Evolutionary conservation across 1,284 basidiomycete genomes (phyloP), one percentile per base, ranked within the genome.

Genomic region (Heterobasidion occidentale): DNA sequence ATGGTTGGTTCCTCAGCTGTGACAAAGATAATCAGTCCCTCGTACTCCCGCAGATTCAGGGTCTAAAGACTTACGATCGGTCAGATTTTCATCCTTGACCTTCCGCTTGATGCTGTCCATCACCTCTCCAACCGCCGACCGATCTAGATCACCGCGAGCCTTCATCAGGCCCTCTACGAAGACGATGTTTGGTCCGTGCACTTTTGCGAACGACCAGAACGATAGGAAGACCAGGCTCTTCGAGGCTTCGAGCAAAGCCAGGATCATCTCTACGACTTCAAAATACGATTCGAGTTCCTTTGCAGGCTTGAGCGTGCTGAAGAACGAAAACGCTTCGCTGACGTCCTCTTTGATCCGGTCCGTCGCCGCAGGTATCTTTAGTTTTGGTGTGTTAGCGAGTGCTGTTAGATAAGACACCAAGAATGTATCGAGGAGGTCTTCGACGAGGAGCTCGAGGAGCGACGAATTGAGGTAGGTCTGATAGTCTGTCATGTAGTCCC

Each of bases 51-150:
- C 19, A 38, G 59, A 35, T 49, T 7, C 8, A 5, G n/a, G 19
- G n/a, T 46, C 15, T 50, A 44, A 45, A 57, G 46, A 84, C 92
- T 76, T 71, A 94, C 92, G 92, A 72, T 94, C 92, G 42, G 76
- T 77, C 56, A 95, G 70, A 15, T 81, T 81, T 65, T 95, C 93
- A 42, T 95, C 92, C 68, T 88, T 93, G 19, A 94, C 91, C 69
- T 96, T 98, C 53, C 94, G 81, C 70, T 88, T 91, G 59, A 98
- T 80, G 57, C 88, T 92, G 36, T 98, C 96, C 91, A 98, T 97
- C 52, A 97, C 88, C 56, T 97, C 93, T 62, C 75, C 87, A n/a
- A 90, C 90, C 11, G 86, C 83, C 1, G 87, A 83, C 44, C 92
- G 83, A 71, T 98, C 95, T 56, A 98, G 75, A 71, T 99, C 95